Evolutionary conservation across 257 asterid genomes (phyloP).

Genomic region (Echium plantagineum): DNA sequence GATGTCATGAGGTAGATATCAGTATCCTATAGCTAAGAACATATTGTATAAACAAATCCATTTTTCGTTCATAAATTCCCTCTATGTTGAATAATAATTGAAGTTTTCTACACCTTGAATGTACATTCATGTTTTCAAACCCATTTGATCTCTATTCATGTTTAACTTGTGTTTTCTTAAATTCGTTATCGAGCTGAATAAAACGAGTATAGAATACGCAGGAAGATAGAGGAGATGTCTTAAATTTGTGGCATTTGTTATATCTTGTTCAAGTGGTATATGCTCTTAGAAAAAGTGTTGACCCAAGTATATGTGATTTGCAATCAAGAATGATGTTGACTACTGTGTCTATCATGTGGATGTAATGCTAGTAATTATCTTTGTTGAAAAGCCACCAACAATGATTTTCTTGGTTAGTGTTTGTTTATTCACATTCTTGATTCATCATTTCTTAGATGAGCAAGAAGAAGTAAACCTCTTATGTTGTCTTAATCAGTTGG

Average conservation of each 20-base stretch:
- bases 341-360: slow-evolving; percentile 41
- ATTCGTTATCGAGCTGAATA: no score
- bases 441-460: slow-evolving; percentile 21
- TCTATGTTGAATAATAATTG: no score
- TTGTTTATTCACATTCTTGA: slow-evolving; percentile 7
- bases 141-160: no score
- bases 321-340: slow-evolving; percentile 42
- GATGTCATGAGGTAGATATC: no score
- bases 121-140: no score
- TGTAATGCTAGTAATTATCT: slow-evolving; percentile 35
- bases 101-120: no score
- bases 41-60: no score
- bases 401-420: slow-evolving; percentile 22
- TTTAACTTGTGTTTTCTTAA: no score
- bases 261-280: slow-evolving; percentile 26
- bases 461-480: slow-evolving; percentile 7
- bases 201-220: no score
- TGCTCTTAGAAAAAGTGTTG: slow-evolving; percentile 35
- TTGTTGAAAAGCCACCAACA: slow-evolving; percentile 43
- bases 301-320: slow-evolving; percentile 15
- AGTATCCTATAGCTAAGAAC: no score
- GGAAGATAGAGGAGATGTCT: background rate
- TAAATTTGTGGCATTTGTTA: slow-evolving; percentile 18
- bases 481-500: slow-evolving; percentile 53
- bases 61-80: no score